Conservation (phyloP, 345 rosid genomes). For the Brassica nigra region DNA sequence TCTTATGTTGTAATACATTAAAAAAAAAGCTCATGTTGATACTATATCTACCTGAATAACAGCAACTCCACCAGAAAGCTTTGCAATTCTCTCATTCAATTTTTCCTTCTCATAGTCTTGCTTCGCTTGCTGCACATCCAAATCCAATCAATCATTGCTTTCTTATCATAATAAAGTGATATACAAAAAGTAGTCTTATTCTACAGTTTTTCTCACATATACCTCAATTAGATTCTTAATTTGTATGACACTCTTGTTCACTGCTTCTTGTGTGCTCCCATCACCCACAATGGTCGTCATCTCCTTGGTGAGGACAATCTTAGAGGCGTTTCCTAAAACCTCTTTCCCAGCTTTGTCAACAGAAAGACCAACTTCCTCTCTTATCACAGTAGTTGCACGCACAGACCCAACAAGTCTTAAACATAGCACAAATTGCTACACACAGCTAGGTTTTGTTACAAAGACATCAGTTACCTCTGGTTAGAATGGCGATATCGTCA, state of each 20-base stretch:
- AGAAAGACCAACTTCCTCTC: constrained; percentile 93
- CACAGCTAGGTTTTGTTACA: neutral
- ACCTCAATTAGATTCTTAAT: constrained; percentile 91
- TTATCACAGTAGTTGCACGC: constrained; percentile 70
- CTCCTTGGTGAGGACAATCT: constrained; percentile 94
- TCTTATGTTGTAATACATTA: neutral
- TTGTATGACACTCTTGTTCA: constrained; percentile 81
- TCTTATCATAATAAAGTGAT: neutral
- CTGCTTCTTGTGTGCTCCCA: constrained; percentile 95
- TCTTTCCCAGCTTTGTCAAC: constrained; percentile 90
- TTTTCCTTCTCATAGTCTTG: constrained; percentile 95
- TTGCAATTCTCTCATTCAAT: constrained; percentile 90
- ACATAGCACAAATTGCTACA: neutral
- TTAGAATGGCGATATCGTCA: constrained; percentile 90
- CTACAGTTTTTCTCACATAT: neutral
- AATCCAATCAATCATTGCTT: neutral
- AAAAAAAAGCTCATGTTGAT: too few species aligned
- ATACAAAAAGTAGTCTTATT: neutral
- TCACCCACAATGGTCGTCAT: constrained; percentile 87
- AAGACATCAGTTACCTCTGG: constrained; percentile 52
- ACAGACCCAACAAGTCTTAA: neutral
- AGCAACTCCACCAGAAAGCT: constrained; percentile 82
- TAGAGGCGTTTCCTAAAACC: constrained; percentile 83
- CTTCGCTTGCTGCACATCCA: constrained; percentile 62
- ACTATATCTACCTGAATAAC: constrained; percentile 58